Evolutionary conservation across 2,329 filamentous ascomycete species (phyloP).

Genomic region (Botryosphaeria dothidea): DNA sequence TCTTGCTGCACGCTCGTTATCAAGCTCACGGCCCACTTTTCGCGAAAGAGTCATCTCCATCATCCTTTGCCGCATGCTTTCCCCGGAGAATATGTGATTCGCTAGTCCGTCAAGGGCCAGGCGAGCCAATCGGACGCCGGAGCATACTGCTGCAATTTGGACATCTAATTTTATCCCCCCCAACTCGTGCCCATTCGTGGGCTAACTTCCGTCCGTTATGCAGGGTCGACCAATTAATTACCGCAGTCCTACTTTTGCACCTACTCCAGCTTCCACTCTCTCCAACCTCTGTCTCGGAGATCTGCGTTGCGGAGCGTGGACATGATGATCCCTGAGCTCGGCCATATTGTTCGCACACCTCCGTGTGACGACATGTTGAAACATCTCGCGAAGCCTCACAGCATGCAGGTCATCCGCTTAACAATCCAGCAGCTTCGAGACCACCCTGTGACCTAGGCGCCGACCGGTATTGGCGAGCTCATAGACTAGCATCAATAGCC

Average conservation of each 20-base stretch:
- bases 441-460: background rate
- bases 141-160: background rate
- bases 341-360: background rate
- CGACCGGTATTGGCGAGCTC: background rate
- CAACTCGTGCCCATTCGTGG: background rate
- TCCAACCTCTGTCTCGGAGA: background rate
- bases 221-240: background rate
- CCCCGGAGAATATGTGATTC: background rate
- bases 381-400: background rate
- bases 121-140: background rate
- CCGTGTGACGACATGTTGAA: background rate
- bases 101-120: background rate
- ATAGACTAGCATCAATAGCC: no score
- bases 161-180: background rate
- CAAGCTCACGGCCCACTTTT: background rate
- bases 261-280: background rate
- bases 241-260: background rate
- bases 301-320: background rate
- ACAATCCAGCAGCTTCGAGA: background rate
- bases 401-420: background rate
- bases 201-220: background rate
- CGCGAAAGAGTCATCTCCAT: background rate
- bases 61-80: background rate
- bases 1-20: background rate
- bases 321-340: background rate